Base-by-base conservation (phyloP, 768 basidiomycete genomes). In the Naganishia vaughanmartiniae region DNA sequence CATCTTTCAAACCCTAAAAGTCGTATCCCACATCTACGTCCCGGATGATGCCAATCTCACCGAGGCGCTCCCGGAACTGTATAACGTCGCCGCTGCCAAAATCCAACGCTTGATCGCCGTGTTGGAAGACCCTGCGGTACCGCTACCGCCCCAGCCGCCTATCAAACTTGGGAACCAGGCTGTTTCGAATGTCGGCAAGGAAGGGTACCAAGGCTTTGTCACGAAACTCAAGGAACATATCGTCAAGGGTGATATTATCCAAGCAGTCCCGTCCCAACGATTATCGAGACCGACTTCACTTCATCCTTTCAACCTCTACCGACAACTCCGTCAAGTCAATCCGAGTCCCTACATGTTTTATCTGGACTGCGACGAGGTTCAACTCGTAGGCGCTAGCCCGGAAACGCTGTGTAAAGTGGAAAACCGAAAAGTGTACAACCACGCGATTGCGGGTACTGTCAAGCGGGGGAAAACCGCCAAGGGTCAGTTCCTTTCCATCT, bases 321-420 rank as follows among this genome's bases (percentile, higher is more conserved):
- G 96, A 60, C 90, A 92, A 66, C 85, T 99, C 54, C 89, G 96
- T 54, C 89, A 94, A 76, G 87, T 97, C 72, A 99, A 99, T 76
- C 96, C 96, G 0, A 95, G 92, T 67, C 96, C 96, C 19, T 98
- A 99, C 82, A 97, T 96, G 94, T 99, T 94, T 83, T 99, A 93
- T 79, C 81, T 99, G 75, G 91, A 98, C 76, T 95, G 93, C 74
- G 91, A 91, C 6, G 92, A 92, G 67, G 79, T 95, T 14, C 93
- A 97, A 81, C 85, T 99, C 42, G 93, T 98, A n/a, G 96, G 96
- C 14, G 96, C 96, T 1, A 95, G 92, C 75, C 96, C 96, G 0
- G 96, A 99, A 82, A 97, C 94, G 5, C 84, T 99, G 4, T 97
- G 96, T 83, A 97, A 94, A 80, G 93, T 99, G 28, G 89, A 92